These are phyloP conservation scores for Hyaloscypha finlandica DNA, from an alignment of 495 filamentous ascomycete genomes.

Conservation along the genomic window DNA sequence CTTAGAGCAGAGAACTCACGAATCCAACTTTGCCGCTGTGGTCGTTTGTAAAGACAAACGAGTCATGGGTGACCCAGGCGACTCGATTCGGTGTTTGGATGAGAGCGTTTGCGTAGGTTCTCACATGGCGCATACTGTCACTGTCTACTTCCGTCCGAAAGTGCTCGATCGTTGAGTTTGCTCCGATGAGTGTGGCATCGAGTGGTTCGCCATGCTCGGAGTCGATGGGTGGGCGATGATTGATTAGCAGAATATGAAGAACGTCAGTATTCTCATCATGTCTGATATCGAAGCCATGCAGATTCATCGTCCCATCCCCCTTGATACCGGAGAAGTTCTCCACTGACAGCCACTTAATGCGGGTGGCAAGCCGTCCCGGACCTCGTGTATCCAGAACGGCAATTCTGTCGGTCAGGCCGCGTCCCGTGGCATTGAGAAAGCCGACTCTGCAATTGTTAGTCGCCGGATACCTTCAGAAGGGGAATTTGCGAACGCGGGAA, in stretches of 20 bases:
- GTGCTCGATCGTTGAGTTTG: slow-evolving; percentile 44
- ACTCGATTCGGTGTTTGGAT: slow-evolving; percentile 41
- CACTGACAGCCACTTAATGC: slow-evolving; percentile 30
- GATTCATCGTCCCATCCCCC: slow-evolving; percentile 34
- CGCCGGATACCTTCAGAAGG: background rate
- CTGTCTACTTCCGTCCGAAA: slow-evolving; percentile 29
- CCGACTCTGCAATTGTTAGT: slow-evolving; percentile 18
- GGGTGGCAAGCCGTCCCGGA: slow-evolving; percentile 29
- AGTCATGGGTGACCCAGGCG: slow-evolving; percentile 34
- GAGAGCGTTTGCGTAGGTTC: slow-evolving; percentile 34
- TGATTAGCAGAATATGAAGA: slow-evolving; percentile 42
- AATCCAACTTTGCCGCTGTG: slow-evolving; percentile 36
- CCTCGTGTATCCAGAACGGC: slow-evolving; percentile 39
- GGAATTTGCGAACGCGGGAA: slow-evolving; percentile 29
- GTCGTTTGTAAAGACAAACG: slow-evolving; percentile 41
- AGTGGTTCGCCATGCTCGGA: slow-evolving; percentile 35
- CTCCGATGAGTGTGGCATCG: slow-evolving; percentile 35
- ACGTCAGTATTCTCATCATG: slow-evolving; percentile 18
- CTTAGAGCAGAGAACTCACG: slow-evolving; percentile 20
- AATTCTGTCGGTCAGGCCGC: slow-evolving; percentile 33
- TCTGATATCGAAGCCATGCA: slow-evolving; percentile 38
- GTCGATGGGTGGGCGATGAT: slow-evolving; percentile 43
- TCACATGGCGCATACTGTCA: slow-evolving; percentile 34
- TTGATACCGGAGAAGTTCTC: slow-evolving; percentile 33
- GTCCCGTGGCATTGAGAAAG: slow-evolving; percentile 26